phyloP scores from a whole-genome alignment of 2,329 filamentous ascomycete genomes.

The Madurella mycetomatis region DNA sequence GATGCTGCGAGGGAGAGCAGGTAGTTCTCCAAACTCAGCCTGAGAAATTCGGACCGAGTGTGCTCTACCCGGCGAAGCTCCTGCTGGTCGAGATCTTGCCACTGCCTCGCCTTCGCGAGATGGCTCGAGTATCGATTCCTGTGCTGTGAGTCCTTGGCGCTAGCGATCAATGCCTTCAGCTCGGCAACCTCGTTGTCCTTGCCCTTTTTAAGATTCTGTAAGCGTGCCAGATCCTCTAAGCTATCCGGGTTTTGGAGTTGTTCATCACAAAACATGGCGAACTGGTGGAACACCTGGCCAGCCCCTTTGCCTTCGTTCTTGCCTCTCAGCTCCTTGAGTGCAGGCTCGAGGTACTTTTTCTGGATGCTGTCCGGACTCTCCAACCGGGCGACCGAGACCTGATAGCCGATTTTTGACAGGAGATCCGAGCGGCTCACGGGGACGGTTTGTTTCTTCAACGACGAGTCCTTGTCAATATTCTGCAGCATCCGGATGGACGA shows the following conservation, averaged over 20 bases:
- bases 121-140: slow-evolving; percentile 56
- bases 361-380: slow-evolving; percentile 91
- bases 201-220: slow-evolving; percentile 72
- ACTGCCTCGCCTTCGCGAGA: slow-evolving; percentile 71
- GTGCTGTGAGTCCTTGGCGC: slow-evolving; percentile 48
- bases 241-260: slow-evolving; percentile 85
- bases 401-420: slow-evolving; percentile 81
- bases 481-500: slow-evolving; percentile 87
- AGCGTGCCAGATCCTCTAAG: slow-evolving; percentile 75
- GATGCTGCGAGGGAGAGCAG: slow-evolving; percentile 78
- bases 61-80: slow-evolving; percentile 76
- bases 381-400: slow-evolving; percentile 82
- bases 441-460: slow-evolving; percentile 65
- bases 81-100: slow-evolving; percentile 84
- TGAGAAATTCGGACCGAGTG: slow-evolving; percentile 77
- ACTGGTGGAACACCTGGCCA: slow-evolving; percentile 88
- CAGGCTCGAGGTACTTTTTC: slow-evolving; percentile 76
- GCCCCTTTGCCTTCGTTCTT: slow-evolving; percentile 66
- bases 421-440: slow-evolving; percentile 71
- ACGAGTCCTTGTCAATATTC: slow-evolving; percentile 58
- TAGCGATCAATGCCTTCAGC: slow-evolving; percentile 57
- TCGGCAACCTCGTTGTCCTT: slow-evolving; percentile 78
- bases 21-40: slow-evolving; percentile 88
- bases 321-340: slow-evolving; percentile 73
- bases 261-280: slow-evolving; percentile 90